Base-by-base conservation (phyloP, 176 grass and related monocot genomes). In the Alopecurus myosuroides region DNA sequence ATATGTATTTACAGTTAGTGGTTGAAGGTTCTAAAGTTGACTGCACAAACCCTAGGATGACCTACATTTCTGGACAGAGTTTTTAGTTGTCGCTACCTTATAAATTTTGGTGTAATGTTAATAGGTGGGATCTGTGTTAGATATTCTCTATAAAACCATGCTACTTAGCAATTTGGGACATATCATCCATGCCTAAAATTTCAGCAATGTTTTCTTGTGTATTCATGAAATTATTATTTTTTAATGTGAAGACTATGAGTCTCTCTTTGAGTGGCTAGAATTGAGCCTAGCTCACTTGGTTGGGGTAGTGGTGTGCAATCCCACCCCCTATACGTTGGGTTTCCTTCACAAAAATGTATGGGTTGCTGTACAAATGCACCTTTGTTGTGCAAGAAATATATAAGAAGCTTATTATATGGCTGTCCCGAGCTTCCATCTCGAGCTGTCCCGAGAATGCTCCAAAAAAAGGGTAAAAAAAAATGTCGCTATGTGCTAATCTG, bases 111-210 rank as follows among this genome's bases (percentile, higher is more conserved):
- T 60, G 3, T 73, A 33, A 1, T 60, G 37, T 22, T 58, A 30
- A 53, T 51, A 81, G 67, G 62, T 64, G 40, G 35, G 13, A 42
- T 58, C 77, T 71, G 48, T 56, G 11, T 46, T 53, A 30, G 63
- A 62, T 49, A 60, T 35, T 88, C 61, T 40, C 34, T 39, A 50
- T 84, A 70, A 58, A 74, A 22, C 17, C 75, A 57, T 57, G 36
- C 70, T 82, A 37, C 40, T 66, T 67, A 14, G 75, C 2, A 75
- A 26, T 85, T 80, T 85, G 23, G 18, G 41, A 35, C 55, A 46
- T 78, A n/a, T 29, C 20, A 82, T 51, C 33, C n/a, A 23, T 44
- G 15, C 26, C n/a, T 82, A 58, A 29, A 76, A 3, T 60, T 80
- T 22, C 28, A 37, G 20, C 29, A 68, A 49, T 85, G 8, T 17